phyloP scores from a whole-genome alignment of 2,329 filamentous ascomycete genomes.

The Calonectria multiphialidica region DNA sequence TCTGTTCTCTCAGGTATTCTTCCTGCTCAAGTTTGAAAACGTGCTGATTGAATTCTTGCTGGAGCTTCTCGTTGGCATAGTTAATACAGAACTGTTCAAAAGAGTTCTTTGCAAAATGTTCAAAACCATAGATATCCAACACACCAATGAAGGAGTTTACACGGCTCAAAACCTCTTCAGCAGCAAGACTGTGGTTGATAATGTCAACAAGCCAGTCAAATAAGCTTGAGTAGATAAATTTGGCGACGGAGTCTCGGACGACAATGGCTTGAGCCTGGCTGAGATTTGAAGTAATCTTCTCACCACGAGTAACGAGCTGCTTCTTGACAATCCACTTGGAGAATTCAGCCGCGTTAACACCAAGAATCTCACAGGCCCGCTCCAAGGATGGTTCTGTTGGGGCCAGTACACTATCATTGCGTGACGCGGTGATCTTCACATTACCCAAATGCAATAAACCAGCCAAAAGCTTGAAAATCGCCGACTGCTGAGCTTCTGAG shows the following conservation, averaged over 20 bases:
- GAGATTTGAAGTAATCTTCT: slow-evolving; percentile 97
- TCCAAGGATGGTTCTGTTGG: slow-evolving; percentile 85
- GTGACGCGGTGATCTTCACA: slow-evolving; percentile 92
- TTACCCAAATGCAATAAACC: slow-evolving; percentile 95
- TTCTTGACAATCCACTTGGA: slow-evolving; percentile 99
- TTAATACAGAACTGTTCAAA: slow-evolving; percentile 99
- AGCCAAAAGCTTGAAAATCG: slow-evolving; percentile 91
- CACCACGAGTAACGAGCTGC: slow-evolving; percentile 93
- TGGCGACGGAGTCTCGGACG: slow-evolving; percentile 96
- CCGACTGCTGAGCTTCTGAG: slow-evolving; percentile 75
- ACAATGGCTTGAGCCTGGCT: slow-evolving; percentile 94
- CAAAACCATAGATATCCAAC: slow-evolving; percentile 98
- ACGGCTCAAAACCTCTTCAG: slow-evolving; percentile 84
- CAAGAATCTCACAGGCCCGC: slow-evolving; percentile 85
- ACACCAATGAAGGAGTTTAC: slow-evolving; percentile 96
- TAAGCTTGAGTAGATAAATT: slow-evolving; percentile 97
- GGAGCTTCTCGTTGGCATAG: slow-evolving; percentile 98
- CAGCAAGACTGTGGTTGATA: slow-evolving; percentile 91
- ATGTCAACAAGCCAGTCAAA: slow-evolving; percentile 99
- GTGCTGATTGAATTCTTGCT: slow-evolving; percentile 99
- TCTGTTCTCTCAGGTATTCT: slow-evolving; percentile 95
- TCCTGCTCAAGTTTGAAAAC: slow-evolving; percentile 99
- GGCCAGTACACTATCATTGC: slow-evolving; percentile 87
- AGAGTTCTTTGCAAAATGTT: slow-evolving; percentile 99
- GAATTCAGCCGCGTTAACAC: slow-evolving; percentile 88